Conservation (phyloP, 1,284 basidiomycete species). For the Tilletia caries region DNA sequence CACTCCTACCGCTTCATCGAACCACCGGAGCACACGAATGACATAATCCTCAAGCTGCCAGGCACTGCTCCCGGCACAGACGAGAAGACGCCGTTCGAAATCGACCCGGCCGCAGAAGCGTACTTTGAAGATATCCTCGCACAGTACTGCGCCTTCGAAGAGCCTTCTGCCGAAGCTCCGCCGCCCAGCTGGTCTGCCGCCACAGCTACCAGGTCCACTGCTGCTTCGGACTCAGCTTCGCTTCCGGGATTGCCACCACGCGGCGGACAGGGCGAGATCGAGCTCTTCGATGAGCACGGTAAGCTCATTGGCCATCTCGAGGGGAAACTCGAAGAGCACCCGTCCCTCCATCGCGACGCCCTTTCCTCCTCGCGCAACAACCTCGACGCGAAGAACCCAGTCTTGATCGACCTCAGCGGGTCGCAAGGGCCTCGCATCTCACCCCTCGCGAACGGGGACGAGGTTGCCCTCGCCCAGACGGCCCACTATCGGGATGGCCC, state of each 20-base stretch:
- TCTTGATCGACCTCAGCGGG: constrained; percentile 27
- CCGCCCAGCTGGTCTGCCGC: not conserved
- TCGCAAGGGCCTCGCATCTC: constrained; percentile 7
- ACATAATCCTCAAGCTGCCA: constrained; percentile 8
- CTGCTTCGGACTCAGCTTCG: constrained; percentile 24
- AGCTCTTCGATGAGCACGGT: constrained; percentile 41
- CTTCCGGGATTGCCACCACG: constrained; percentile 24
- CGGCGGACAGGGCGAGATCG: constrained; percentile 22
- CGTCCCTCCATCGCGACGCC: not conserved
- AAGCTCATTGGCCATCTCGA: constrained; percentile 17
- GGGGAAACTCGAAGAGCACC: not conserved
- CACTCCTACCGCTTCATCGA: constrained; percentile 8
- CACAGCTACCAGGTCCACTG: not conserved
- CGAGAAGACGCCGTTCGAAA: not conserved
- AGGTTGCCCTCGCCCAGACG: too few species aligned
- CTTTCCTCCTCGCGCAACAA: not conserved
- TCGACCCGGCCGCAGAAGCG: constrained; percentile 1
- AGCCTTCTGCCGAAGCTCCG: not conserved
- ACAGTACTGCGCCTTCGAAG: constrained; percentile 11
- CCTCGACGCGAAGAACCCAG: constrained; percentile 29
- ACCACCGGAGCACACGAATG: not conserved
- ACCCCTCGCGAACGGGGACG: not conserved
- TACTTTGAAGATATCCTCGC: constrained; percentile 11
- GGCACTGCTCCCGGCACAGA: not conserved
- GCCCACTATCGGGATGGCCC: constrained; percentile 3